phyloP scores from a whole-genome alignment of 495 filamentous ascomycete species.

The Xylaria curta region DNA sequence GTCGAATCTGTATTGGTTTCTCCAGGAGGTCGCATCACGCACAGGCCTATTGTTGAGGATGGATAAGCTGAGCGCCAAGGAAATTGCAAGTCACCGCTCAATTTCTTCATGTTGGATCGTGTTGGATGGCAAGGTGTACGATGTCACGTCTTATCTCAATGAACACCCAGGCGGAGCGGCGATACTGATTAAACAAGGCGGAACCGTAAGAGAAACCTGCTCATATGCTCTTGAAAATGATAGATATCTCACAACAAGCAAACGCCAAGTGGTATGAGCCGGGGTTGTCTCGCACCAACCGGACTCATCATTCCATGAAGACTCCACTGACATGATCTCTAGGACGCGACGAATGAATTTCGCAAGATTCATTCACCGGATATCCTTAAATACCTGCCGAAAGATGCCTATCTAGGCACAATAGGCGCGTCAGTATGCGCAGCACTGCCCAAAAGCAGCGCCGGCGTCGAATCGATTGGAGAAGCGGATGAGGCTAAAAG shows the following conservation, averaged over 20 bases:
- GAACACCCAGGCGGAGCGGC: constrained; percentile 74
- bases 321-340: constrained; percentile 29
- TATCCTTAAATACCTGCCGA: constrained; percentile 60
- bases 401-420: constrained; percentile 68
- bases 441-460: constrained; percentile 31
- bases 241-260: not conserved
- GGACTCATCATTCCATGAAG: not conserved
- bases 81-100: constrained; percentile 69
- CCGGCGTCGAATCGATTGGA: not conserved
- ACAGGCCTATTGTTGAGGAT: not conserved
- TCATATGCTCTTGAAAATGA: not conserved
- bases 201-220: constrained; percentile 37
- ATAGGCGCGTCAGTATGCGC: constrained; percentile 70
- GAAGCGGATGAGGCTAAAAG: not conserved
- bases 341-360: constrained; percentile 74
- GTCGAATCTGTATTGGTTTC: not conserved
- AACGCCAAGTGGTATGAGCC: not conserved
- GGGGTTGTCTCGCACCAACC: not conserved
- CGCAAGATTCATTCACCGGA: constrained; percentile 74
- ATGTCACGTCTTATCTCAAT: constrained; percentile 72
- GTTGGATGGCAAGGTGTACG: constrained; percentile 74
- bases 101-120: constrained; percentile 73
- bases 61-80: constrained; percentile 32
- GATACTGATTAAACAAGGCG: constrained; percentile 70
- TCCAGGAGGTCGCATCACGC: no score